Base-by-base conservation (phyloP, 75 land plant genomes). In the Chamaecyparis obtusa region DNA sequence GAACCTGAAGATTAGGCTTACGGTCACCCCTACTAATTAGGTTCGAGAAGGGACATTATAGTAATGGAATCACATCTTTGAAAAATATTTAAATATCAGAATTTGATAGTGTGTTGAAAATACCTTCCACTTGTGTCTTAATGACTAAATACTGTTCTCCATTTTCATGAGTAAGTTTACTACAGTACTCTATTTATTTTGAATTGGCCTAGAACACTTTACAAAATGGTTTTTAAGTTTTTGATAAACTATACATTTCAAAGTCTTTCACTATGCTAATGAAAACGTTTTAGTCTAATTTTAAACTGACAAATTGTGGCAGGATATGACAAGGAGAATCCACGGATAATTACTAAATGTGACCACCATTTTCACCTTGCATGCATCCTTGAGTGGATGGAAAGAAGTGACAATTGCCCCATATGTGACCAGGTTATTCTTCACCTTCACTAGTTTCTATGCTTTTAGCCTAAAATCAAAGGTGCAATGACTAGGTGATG, bases 351-450 rank as follows among this genome's bases (percentile, higher is more conserved):
- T 36, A 91, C 93, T 16, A 82, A 90, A 48, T 94, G 95, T 88
- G 90, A 87, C 9, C 95, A 94, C 77, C 91, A 93, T 86, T 94
- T 93, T 75, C 95, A 94, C 82, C 90, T 93, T 43, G 87, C 88
- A 57, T 94, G 95, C 86, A 92, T 94, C 81, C 94, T 94, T 83
- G 95, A 94, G 83, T 94, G 95, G 95, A 91, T 94, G 93, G 93
- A 92, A 67, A 91, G 93, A 86, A 92, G 93, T 87, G 88, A 89
- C 67, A 85, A 85, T 77, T 92, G 93, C 74, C 89, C 93, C 5
- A 56, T 92, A 16, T 92, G 93, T 83, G 86, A 91, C 60, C 81
- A 92, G 93, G 93, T 91, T 56, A 87, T 80, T 75, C 72, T 46
- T 87, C 33, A 49, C 55, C 49, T 55, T 49, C 41, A 15, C 17